Conservation (phyloP, 805 yeast species). For the Teunomyces gatunensis region DNA sequence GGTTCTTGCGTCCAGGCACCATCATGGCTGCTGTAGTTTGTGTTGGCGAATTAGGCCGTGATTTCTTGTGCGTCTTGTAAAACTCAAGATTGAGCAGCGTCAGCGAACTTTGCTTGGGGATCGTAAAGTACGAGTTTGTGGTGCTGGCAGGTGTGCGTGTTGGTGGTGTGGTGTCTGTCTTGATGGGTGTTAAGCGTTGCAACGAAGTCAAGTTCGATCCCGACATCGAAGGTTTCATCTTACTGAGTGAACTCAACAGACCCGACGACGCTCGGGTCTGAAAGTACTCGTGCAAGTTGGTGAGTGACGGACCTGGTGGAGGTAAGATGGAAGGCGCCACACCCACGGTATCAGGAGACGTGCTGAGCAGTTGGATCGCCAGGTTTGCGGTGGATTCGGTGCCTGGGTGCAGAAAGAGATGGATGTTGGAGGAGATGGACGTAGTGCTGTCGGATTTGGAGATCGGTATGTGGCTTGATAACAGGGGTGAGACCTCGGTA, state of each 20-base stretch:
- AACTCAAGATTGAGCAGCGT: slow-evolving; percentile 39
- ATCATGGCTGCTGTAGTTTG: slow-evolving; percentile 8
- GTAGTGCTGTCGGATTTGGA: slow-evolving; percentile 27
- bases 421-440: slow-evolving; percentile 19
- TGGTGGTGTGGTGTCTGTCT: slow-evolving; percentile 9
- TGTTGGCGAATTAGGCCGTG: slow-evolving; percentile 49
- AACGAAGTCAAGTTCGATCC: slow-evolving; percentile 23
- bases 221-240: slow-evolving; percentile 21
- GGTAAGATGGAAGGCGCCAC: slow-evolving; percentile 6
- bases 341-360: slow-evolving; percentile 30
- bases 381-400: slow-evolving; percentile 25
- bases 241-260: slow-evolving; percentile 19
- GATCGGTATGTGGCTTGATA: slow-evolving; percentile 7
- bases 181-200: slow-evolving; percentile 46
- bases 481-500: slow-evolving; percentile 1
- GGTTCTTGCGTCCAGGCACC: slow-evolving; percentile 2
- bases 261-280: slow-evolving; percentile 15
- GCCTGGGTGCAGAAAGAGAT: slow-evolving; percentile 24
- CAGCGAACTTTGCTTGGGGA: slow-evolving; percentile 28
- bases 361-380: slow-evolving; percentile 27
- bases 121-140: slow-evolving; percentile 10
- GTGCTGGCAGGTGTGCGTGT: slow-evolving; percentile 15
- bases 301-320: slow-evolving; percentile 22
- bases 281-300: slow-evolving; percentile 35
- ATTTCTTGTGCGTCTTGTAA: slow-evolving; percentile 32